Evolutionary conservation across 169 alveolate species (phyloP).

Genomic region (Babesia caballi): DNA sequence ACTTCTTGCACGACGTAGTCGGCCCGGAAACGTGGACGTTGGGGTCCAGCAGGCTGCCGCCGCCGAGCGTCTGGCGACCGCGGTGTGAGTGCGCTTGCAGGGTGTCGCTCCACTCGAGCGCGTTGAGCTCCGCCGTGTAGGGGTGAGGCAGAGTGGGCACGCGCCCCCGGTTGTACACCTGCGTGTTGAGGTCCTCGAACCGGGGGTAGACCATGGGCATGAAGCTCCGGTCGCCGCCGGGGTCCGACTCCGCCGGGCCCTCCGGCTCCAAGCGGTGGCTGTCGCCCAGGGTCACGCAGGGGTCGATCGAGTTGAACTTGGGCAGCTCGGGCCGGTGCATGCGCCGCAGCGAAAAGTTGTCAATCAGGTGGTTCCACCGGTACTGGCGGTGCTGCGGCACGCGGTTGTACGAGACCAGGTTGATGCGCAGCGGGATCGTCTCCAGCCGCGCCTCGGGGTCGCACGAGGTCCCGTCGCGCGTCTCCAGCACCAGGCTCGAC

Average conservation of each 20-base stretch:
- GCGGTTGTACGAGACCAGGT: constrained; percentile 16
- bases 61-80: constrained; percentile 40
- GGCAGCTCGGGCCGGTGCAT: not conserved
- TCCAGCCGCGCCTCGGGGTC: constrained; percentile 14
- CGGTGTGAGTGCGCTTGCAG: constrained; percentile 24
- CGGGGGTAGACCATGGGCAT: constrained; percentile 45
- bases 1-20: not conserved
- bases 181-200: not conserved
- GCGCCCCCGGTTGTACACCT: not conserved
- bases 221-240: constrained; percentile 7
- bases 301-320: constrained; percentile 37
- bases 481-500: not conserved
- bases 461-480: not conserved
- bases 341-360: constrained; percentile 37
- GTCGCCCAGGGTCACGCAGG: not conserved
- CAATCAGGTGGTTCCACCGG: constrained; percentile 35
- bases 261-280: not conserved
- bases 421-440: constrained; percentile 2
- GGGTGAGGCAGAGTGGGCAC: constrained; percentile 34
- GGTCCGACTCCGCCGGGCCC: constrained; percentile 1
- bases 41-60: constrained; percentile 35
- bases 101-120: constrained; percentile 49
- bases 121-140: constrained; percentile 48
- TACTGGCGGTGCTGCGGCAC: constrained; percentile 26
- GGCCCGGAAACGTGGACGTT: not conserved